Evolutionary conservation across 2,329 filamentous ascomycete species (phyloP).

Genomic region (Talaromyces marneffei): DNA sequence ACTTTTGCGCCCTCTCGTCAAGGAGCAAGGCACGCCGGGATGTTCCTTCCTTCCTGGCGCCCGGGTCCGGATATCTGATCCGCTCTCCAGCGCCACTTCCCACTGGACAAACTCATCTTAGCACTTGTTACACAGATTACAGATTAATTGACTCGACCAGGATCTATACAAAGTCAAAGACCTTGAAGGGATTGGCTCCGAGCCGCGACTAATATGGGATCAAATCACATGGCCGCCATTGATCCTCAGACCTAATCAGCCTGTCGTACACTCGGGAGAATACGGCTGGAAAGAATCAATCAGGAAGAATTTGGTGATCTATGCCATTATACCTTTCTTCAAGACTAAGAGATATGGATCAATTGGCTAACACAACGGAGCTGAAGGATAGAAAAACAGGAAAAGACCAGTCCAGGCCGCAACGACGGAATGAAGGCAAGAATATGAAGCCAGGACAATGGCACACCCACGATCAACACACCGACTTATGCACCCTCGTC

Average conservation of each 20-base stretch:
- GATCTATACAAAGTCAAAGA: not conserved
- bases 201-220: not conserved
- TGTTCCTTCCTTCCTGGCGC: not conserved
- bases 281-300: not conserved
- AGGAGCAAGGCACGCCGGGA: not conserved
- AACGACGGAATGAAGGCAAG: not conserved
- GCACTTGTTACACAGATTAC: not conserved
- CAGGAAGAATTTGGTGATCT: not conserved
- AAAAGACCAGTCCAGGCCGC: not conserved
- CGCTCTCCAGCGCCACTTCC: not conserved
- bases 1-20: not conserved
- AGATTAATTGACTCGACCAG: not conserved
- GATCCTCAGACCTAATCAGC: not conserved
- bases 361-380: not conserved
- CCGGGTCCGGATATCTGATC: not conserved
- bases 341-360: not conserved
- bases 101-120: not conserved
- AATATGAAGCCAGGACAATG: not conserved
- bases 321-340: not conserved
- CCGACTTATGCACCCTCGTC: slow-evolving; percentile 16
- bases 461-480: slow-evolving; percentile 15
- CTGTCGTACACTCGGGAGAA: not conserved
- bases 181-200: not conserved
- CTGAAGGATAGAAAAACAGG: not conserved
- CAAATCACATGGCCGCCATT: not conserved